Conservation (phyloP, 257 asterid genomes). For the Primulina eburnea region DNA sequence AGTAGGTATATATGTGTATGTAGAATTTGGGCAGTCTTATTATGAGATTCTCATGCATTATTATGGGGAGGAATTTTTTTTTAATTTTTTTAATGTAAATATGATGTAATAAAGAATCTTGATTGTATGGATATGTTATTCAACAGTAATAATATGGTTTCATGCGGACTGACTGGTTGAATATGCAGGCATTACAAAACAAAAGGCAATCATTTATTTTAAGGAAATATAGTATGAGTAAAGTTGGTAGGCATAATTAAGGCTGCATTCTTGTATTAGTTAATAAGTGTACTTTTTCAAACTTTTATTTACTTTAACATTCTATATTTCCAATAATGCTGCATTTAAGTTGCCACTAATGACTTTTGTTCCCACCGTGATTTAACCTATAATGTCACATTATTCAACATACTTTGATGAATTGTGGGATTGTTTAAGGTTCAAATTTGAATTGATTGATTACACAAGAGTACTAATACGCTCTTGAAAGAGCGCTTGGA, state of each 20-base stretch:
- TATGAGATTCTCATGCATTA: conserved; percentile 13
- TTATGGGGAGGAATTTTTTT: neutral
- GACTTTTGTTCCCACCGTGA: conserved; percentile 20
- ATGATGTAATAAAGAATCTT: no score
- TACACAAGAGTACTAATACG: no score
- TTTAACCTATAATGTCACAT: neutral
- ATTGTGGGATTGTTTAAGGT: neutral
- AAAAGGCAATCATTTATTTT: conserved; percentile 43
- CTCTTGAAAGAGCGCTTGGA: no score
- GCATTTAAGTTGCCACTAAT: conserved; percentile 23
- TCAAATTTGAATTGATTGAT: neutral
- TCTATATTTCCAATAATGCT: conserved; percentile 17
- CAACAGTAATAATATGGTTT: conserved; percentile 15
- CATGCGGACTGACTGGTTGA: conserved; percentile 30
- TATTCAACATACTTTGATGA: neutral
- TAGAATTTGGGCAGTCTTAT: neutral
- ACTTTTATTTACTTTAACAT: neutral
- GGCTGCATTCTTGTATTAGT: conserved; percentile 33
- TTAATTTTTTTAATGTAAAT: no score
- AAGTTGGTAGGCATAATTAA: conserved; percentile 39
- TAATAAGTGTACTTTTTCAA: conserved; percentile 6
- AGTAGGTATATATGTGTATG: conserved; percentile 3
- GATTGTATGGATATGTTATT: neutral
- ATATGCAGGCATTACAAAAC: conserved; percentile 34
- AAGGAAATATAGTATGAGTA: conserved; percentile 29